A percentile compares a stretch with the other conserved stretches of the same genome.
phyloP scores from a whole-genome alignment of 2,329 filamentous ascomycete species.

The Ophiocordyceps camponoti-floridani region DNA sequence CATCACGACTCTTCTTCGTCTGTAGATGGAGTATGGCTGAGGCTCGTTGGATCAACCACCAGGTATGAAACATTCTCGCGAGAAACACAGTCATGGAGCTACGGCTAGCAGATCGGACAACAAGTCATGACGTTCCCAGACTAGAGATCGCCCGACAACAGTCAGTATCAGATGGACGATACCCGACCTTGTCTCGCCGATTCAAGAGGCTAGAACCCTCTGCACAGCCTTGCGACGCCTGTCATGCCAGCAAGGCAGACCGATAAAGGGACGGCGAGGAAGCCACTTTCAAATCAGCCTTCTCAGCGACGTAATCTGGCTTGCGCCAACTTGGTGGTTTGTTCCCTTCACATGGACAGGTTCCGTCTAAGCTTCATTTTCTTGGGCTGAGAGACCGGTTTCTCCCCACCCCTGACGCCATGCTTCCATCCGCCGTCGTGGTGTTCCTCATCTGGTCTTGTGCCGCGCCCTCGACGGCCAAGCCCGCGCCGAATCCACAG shows the following conservation, averaged over 20 bases:
- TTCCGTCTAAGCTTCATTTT: too few species aligned
- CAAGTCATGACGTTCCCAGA: too few species aligned
- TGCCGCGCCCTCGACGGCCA: background rate
- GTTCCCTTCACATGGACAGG: background rate
- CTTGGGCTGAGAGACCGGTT: background rate
- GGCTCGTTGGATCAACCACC: too few species aligned
- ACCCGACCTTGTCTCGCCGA: background rate
- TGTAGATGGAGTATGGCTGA: too few species aligned
- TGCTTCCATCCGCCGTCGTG: background rate
- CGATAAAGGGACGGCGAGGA: background rate
- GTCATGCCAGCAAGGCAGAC: background rate
- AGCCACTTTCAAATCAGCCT: background rate
- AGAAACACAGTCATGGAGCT: too few species aligned
- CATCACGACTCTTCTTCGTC: too few species aligned
- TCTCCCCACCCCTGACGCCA: background rate
- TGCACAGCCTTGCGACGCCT: background rate
- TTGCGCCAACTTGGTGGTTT: background rate
- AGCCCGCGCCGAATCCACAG: background rate
- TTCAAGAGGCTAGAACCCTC: background rate
- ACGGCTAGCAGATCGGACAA: too few species aligned
- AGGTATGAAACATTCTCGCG: too few species aligned
- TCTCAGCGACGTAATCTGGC: background rate
- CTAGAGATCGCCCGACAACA: too few species aligned
- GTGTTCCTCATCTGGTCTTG: background rate
- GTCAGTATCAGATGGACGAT: background rate